phyloP scores from a whole-genome alignment of 163 green algal species.

The Scenedesmus sp. region DNA sequence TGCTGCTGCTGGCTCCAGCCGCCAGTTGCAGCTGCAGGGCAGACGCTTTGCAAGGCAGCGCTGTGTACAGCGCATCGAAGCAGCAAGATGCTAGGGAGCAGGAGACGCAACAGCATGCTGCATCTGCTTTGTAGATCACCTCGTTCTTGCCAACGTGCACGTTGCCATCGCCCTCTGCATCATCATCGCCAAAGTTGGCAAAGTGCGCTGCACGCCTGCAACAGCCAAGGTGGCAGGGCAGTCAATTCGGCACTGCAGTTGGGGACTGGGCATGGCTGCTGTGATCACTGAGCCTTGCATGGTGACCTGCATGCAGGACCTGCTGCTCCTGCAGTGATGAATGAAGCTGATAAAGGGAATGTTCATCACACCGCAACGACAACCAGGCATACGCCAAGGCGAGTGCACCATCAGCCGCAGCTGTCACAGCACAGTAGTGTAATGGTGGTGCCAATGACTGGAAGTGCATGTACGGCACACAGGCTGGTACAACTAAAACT shows the following conservation, averaged over 20 bases:
- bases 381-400: too few relatives aligned
- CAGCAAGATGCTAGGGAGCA: background rate
- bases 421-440: too few relatives aligned
- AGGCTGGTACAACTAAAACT: background rate
- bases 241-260: background rate
- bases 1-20: too few relatives aligned
- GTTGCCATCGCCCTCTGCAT: slow-evolving; percentile 50
- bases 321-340: background rate
- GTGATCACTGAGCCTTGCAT: background rate
- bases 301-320: too few relatives aligned
- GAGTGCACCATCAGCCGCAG: background rate
- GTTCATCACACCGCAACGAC: too few relatives aligned
- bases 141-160: slow-evolving; percentile 63
- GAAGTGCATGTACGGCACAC: background rate
- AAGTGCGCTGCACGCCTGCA: slow-evolving; percentile 66
- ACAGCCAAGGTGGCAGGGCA: background rate
- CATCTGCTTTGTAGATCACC: slow-evolving; percentile 17
- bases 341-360: too few relatives aligned
- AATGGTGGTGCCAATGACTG: background rate
- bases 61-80: background rate
- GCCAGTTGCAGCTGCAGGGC: too few relatives aligned
- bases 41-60: background rate
- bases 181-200: slow-evolving; percentile 63
- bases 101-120: background rate
- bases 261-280: background rate